These are phyloP conservation scores for Guadua angustifolia DNA, from an alignment of 176 grass and related monocot genomes.

Conservation along the genomic window DNA sequence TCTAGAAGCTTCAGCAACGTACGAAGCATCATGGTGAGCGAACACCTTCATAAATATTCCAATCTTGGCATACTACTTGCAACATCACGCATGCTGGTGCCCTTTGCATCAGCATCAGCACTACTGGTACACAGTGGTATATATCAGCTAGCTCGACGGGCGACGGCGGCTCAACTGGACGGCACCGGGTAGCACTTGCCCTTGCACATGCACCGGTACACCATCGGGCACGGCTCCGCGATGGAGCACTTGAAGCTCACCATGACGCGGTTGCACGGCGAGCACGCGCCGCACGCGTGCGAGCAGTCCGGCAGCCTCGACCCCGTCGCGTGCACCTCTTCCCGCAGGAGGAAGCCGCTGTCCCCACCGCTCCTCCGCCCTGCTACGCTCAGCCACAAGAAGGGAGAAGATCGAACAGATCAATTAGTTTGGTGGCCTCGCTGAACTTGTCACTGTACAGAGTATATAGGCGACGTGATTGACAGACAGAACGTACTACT, in stretches of 20 bases:
- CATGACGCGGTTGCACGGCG: slow-evolving; percentile 86
- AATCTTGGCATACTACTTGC: not conserved
- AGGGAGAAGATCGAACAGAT: not conserved
- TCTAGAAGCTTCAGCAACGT: not conserved
- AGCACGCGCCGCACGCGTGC: slow-evolving; percentile 86
- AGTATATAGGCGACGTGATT: not conserved
- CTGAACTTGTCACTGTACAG: not conserved
- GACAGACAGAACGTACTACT: not conserved
- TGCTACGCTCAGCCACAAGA: not conserved
- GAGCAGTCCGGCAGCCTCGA: slow-evolving; percentile 87
- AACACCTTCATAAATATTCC: not conserved
- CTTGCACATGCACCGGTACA: slow-evolving; percentile 91
- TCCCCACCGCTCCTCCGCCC: not conserved
- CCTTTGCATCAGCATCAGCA: not conserved
- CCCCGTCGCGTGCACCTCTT: slow-evolving; percentile 60
- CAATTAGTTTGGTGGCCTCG: not conserved
- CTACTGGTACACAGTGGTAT: too few species aligned
- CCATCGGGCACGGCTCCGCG: slow-evolving; percentile 86
- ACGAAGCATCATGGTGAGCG: not conserved
- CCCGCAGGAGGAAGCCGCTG: slow-evolving; percentile 34
- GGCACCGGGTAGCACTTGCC: slow-evolving; percentile 82
- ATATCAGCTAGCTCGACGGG: not conserved
- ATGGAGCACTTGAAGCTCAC: slow-evolving; percentile 90
- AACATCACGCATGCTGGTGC: not conserved
- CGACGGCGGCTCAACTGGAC: slow-evolving; percentile 31